Conservation (phyloP, 495 filamentous ascomycete genomes). For the Podospora pseudoanserina region DNA sequence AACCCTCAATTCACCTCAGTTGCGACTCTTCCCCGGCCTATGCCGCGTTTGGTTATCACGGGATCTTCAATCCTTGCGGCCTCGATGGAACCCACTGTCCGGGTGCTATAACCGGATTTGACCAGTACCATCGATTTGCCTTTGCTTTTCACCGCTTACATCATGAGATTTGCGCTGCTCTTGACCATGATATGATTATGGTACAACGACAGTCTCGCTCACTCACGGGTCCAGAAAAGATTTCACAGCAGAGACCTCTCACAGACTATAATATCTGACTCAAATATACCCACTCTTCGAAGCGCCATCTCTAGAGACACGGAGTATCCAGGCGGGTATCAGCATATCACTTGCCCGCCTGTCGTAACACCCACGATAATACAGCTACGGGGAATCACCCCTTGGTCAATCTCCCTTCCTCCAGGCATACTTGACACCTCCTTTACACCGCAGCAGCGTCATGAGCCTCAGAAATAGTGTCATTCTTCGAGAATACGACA, state of each 20-base stretch:
- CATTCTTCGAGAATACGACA: neutral
- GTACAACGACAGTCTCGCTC: neutral
- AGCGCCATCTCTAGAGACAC: neutral
- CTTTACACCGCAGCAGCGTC: neutral
- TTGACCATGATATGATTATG: neutral
- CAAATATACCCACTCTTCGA: neutral
- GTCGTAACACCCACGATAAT: neutral
- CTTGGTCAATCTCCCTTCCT: neutral
- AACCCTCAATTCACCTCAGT: neutral
- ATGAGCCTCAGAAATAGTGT: neutral
- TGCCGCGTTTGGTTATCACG: too few species aligned
- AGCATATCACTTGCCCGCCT: neutral
- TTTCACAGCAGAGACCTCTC: too few species aligned
- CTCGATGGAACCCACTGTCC: neutral
- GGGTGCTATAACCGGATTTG: neutral
- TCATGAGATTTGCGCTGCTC: neutral
- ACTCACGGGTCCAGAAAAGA: neutral
- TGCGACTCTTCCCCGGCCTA: too few species aligned
- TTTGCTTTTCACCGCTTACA: neutral
- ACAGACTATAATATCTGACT: too few species aligned
- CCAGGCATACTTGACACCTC: neutral
- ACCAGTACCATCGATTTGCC: neutral
- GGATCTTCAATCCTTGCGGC: neutral
- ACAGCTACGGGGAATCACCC: neutral
- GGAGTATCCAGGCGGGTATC: neutral